Conservation (phyloP, 192 early-diverging fungal genomes). For the Dissophora ornata region DNA sequence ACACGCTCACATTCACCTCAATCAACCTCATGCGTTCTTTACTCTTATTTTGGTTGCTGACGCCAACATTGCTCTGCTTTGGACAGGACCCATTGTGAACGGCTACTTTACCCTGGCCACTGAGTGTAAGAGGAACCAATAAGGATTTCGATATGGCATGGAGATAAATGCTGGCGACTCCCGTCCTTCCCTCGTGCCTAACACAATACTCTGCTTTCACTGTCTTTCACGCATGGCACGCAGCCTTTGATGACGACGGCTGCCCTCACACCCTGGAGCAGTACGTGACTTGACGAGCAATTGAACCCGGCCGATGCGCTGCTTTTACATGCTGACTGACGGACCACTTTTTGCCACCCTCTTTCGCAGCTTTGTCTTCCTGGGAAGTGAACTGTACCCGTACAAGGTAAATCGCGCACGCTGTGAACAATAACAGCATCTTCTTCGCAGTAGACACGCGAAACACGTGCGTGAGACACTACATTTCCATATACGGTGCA, state of each 20-base stretch:
- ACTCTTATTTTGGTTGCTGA: conserved; percentile 3
- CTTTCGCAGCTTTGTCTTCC: conserved; percentile 64
- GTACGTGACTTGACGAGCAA: too few relatives aligned
- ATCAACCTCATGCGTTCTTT: too few relatives aligned
- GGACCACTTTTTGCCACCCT: background rate
- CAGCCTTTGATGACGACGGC: conserved; percentile 69
- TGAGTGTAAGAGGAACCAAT: conserved; percentile 60
- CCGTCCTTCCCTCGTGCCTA: too few relatives aligned
- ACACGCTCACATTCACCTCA: background rate
- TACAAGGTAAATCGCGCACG: too few relatives aligned
- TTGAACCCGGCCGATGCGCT: too few relatives aligned
- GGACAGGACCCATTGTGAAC: conserved; percentile 64
- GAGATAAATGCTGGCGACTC: too few relatives aligned
- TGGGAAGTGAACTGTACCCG: conserved; percentile 69
- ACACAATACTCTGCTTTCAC: too few relatives aligned
- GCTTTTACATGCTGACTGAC: too few relatives aligned
- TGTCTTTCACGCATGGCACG: background rate
- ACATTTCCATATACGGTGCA: too few relatives aligned
- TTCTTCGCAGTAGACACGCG: too few relatives aligned
- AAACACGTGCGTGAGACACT: too few relatives aligned
- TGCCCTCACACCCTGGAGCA: conserved; percentile 72
- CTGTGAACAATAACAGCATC: conserved; percentile 16
- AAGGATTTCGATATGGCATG: too few relatives aligned
- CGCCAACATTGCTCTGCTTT: background rate
- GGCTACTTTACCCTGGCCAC: conserved; percentile 69